Evolutionary conservation across 2,329 filamentous ascomycete genomes (phyloP), one percentile per base, ranked within the genome.

Genomic region (Epichloe coenophiala): DNA sequence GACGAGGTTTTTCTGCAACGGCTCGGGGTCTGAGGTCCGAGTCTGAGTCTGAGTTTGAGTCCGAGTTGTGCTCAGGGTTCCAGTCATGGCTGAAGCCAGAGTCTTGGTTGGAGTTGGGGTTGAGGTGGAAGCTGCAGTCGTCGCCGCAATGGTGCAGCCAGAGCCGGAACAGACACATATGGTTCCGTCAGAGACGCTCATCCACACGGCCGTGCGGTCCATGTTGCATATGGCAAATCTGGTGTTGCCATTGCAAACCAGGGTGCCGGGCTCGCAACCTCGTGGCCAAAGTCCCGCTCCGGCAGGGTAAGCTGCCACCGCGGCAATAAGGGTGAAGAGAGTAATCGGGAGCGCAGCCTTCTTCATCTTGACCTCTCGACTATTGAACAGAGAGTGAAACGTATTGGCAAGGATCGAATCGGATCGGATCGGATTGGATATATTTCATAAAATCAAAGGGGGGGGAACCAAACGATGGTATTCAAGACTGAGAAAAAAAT

Each of bases 201-300:
- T 51, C 49, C 49, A 51, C 1, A 4, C 4, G 6, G n/a, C 13
- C 45, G 11, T 3, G 39, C 13, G 8, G 40, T 44, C 33, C 3
- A 36, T 6, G 33, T 44, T 17, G 49, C 49, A 51, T 9, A 51
- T 17, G 11, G 36, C 49, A 35, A 51, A 51, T 45, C n/a, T 15
- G 19, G 9, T 17, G 33, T 7, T 35, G 39, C 49, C 49, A n/a
- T 51, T 38, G 45, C 49, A 51, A 13, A 51, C 33, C 17, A 51
- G 35, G 8, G 45, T 19, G 15, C 49, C 49, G 19, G 35, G 49
- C 17, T 35, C 33, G 35, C 49, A 51, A n/a, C 9, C 19, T 13
- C 39, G 45, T 6, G 33, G 31, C 27, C 13, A 31, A n/a, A 51
- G 9, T 15, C 12, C 13, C 3, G 15, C n/a, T 19, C 23, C 39